Evolutionary conservation across 2,329 filamentous ascomycete species (phyloP), one percentile per base, ranked within the genome.

Genomic region (Ceratocystis diversiconidia): DNA sequence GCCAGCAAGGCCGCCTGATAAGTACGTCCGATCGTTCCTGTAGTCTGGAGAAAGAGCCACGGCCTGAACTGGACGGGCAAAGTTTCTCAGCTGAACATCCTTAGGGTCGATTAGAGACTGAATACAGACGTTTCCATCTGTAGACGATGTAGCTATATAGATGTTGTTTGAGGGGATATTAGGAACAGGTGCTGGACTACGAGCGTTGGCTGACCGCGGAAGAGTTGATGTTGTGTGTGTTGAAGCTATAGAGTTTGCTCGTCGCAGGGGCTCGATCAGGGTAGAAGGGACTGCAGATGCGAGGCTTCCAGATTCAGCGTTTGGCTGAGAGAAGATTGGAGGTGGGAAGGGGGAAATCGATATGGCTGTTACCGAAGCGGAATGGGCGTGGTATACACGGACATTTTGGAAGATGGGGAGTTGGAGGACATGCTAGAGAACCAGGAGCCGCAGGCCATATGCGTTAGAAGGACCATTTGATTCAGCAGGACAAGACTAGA

Each of bases 41-140:
- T 90, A 99, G 63, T 97, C 91, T 0, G 94, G 94, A 0, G 94
- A 97, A n/a, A 99, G 76, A 0, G 92, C 90, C 1, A 99, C 90
- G 5, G 91, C 86, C 72, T 96, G 91, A 2, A 99, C 85, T 0
- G 95, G 95, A 3, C 95, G 84, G 1, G 90, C 90, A 76, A 97
- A 99, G 73, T 96, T 96, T 32, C 94, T 86, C 32, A 97, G 76
- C 66, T 91, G 87, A 1, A 96, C 91, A 75, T 99, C 94, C 71
- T 91, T 95, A 46, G 87, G 77, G 72, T 99, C 92, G 22, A 94
- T 77, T 22, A 99, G 77, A 0, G 90, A 95, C 67, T 91, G 87
- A 0, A 99, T 84, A 71, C 94, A 97, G 15, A 99, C 90, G 72
- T 96, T 92, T 19, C 94, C 95, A 74, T 99, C 94, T 72, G 95